Conservation (phyloP, 331 rosid species). For the Pyracantha coccinea region DNA sequence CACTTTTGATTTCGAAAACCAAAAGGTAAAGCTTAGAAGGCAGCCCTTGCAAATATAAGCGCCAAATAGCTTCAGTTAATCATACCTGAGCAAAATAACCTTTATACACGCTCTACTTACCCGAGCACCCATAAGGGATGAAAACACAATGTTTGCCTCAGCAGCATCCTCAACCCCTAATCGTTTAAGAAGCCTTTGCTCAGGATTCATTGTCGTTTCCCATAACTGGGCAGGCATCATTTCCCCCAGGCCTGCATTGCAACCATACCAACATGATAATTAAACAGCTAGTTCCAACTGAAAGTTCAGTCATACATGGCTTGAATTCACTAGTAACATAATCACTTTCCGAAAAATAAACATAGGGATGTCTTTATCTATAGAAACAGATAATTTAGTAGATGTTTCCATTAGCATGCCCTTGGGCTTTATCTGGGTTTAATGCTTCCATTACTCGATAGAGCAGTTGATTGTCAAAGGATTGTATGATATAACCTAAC, state of each 20-base stretch:
- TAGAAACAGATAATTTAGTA: neutral
- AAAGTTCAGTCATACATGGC: neutral
- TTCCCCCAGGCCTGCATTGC: constrained; percentile 81
- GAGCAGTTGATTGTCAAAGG: neutral
- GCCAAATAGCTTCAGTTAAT: neutral
- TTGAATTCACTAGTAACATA: neutral
- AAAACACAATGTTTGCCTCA: constrained; percentile 77
- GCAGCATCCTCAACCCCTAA: constrained; percentile 74
- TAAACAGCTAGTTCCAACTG: neutral
- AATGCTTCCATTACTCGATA: neutral
- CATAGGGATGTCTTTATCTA: neutral
- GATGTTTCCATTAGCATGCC: neutral
- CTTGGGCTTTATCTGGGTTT: neutral
- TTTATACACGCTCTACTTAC: constrained; percentile 35
- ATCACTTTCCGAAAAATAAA: neutral
- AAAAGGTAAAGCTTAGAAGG: neutral
- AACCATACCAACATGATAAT: neutral
- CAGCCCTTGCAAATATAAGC: neutral
- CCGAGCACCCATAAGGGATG: constrained; percentile 95
- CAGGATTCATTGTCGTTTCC: constrained; percentile 98
- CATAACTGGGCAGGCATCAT: constrained; percentile 97
- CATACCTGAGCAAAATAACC: neutral
- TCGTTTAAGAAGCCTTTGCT: constrained; percentile 64
- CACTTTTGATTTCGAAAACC: neutral
- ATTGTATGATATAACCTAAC: neutral